Evolutionary conservation across 345 rosid genomes (phyloP).

Genomic region (Zanthoxylum bungeanum): DNA sequence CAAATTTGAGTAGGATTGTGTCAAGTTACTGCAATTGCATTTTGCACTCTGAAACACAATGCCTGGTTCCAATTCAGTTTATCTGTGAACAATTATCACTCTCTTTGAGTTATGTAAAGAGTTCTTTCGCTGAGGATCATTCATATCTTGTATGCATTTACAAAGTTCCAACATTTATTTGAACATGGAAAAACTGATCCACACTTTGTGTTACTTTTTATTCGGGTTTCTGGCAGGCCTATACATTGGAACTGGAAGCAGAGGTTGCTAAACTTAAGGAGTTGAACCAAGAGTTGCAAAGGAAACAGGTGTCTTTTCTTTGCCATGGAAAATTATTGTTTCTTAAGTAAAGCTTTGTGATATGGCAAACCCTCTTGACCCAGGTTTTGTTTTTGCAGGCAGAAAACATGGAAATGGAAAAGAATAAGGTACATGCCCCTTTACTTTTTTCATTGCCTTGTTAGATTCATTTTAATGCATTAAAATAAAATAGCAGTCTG

Average conservation of each 20-base stretch:
- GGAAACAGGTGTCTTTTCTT: slow-evolving; percentile 60
- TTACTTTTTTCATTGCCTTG: too few species aligned
- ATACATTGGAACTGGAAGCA: slow-evolving; percentile 89
- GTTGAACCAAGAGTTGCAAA: slow-evolving; percentile 66
- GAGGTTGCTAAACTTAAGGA: slow-evolving; percentile 83
- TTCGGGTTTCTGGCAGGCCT: slow-evolving; percentile 57
- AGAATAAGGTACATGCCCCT: slow-evolving; percentile 46
- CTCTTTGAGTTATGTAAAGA: background rate
- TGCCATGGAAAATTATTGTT: slow-evolving; percentile 13
- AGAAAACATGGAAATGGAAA: slow-evolving; percentile 50
- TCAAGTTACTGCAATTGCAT: background rate
- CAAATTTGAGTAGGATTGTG: background rate
- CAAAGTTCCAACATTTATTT: background rate
- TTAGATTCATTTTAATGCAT: background rate
- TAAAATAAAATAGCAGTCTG: background rate
- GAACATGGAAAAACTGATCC: background rate
- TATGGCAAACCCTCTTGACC: slow-evolving; percentile 8
- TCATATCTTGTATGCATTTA: background rate
- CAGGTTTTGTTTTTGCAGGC: slow-evolving; percentile 44
- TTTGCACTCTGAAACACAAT: slow-evolving; percentile 7
- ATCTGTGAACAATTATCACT: background rate
- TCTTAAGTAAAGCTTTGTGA: background rate
- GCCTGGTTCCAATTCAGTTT: background rate
- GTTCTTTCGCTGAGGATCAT: background rate
- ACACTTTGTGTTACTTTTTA: background rate